phyloP scores from a whole-genome alignment of 257 asterid species.

The Avicennia marina region DNA sequence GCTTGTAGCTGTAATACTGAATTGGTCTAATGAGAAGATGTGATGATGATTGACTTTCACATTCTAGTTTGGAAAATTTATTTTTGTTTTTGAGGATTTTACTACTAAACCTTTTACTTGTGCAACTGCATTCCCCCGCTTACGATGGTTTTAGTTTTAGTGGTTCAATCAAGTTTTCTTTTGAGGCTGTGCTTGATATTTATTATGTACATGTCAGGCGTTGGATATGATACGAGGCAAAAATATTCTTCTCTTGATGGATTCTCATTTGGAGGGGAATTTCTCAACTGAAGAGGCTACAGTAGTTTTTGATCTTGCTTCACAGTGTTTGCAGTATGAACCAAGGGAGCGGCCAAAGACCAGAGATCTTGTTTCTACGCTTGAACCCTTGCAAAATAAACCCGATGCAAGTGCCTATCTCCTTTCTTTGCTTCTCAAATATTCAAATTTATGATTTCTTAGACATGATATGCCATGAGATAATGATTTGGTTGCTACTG shows the following conservation, averaged over 20 bases:
- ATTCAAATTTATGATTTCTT: background rate
- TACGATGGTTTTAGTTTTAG: no score
- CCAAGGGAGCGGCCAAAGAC: constrained; percentile 97
- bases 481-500: background rate
- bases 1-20: no score
- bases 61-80: no score
- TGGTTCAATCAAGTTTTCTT: no score
- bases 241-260: no score
- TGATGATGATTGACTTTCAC: no score
- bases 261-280: constrained; percentile 97
- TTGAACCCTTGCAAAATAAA: constrained; percentile 75
- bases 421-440: constrained; percentile 4
- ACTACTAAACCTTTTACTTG: no score
- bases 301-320: constrained; percentile 85
- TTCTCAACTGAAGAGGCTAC: constrained; percentile 96
- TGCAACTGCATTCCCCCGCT: no score
- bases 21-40: no score
- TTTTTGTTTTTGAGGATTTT: no score
- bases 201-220: constrained; percentile 56
- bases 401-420: constrained; percentile 50
- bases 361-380: constrained; percentile 74
- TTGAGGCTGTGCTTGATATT: no score
- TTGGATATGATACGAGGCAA: constrained; percentile 94
- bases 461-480: background rate
- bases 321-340: constrained; percentile 88